Conservation (phyloP, 176 grass and related monocot species). For the Juncus inflexus region DNA sequence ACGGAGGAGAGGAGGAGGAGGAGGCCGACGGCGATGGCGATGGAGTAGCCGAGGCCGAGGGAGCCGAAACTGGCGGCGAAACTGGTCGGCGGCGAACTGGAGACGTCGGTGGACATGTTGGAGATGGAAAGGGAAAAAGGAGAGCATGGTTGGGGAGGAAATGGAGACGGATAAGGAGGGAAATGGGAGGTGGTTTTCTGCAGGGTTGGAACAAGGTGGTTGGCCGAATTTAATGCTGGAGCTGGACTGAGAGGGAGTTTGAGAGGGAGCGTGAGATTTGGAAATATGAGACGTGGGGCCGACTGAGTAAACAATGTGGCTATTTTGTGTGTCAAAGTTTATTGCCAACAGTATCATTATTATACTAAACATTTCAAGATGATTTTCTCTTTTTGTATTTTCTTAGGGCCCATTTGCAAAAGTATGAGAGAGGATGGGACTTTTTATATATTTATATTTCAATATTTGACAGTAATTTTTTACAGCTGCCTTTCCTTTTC, state of each 20-base stretch:
- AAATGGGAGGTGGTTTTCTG: slow-evolving; percentile 38
- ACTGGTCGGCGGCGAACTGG: slow-evolving; percentile 26
- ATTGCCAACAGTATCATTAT: too few relatives aligned
- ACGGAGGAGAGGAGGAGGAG: slow-evolving; percentile 46
- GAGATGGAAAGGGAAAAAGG: slow-evolving; percentile 22
- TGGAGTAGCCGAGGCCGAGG: slow-evolving; percentile 50
- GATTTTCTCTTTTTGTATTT: too few relatives aligned
- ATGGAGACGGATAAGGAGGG: slow-evolving; percentile 41
- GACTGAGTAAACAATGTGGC: not conserved
- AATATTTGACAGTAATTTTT: too few relatives aligned
- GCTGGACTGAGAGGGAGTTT: not conserved
- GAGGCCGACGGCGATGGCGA: slow-evolving; percentile 60
- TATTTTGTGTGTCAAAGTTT: too few relatives aligned
- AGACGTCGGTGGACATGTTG: slow-evolving; percentile 6
- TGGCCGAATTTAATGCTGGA: slow-evolving; percentile 27
- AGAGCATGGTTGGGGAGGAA: slow-evolving; percentile 40
- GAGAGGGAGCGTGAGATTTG: not conserved
- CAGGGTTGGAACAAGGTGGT: slow-evolving; percentile 21
- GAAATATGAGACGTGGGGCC: not conserved
- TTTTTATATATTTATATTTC: too few relatives aligned
- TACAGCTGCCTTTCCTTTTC: too few relatives aligned
- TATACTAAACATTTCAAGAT: too few relatives aligned
- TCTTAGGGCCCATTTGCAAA: too few relatives aligned
- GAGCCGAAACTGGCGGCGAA: slow-evolving; percentile 39
- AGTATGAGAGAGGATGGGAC: too few relatives aligned